Evolutionary conservation across 1,139 yeast species (phyloP), one percentile per base, ranked within the genome.

Genomic region (Saccharomyces pastorianus): DNA sequence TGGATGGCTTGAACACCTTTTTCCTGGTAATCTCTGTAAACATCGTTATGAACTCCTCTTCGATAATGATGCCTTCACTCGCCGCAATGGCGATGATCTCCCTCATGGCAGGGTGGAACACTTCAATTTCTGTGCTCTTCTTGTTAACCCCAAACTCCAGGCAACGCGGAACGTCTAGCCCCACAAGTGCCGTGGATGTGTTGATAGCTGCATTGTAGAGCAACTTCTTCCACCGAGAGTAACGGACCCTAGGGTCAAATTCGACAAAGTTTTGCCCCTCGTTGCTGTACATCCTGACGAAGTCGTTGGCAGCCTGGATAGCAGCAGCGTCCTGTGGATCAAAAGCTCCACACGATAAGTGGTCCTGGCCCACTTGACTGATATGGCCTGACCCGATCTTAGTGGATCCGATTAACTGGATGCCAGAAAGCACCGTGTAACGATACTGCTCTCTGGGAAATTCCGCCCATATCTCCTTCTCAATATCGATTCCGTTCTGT

Each of bases 401-500:
- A 9, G 75, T 68, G 14, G 76, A 71, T 0, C 73, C 75, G 52
- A 82, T 78, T 55, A 78, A 66, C 6, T 81, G 76, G 13, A 82
- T 82, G 6, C 84, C 85, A 56, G 82, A 76, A 13, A 82, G 61
- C 8, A 80, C 65, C 8, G 74, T 53, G 25, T 64, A 54, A 29
- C 64, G 56, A 41, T 56, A 60, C 11, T 53, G 61, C 50, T 71
- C 71, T 1, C 67, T 60, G 29, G 83, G 81, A 58, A 72, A 80
- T 47, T 65, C 64, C 20, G 48, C 27, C 41, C 75, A 63, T 66
- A 81, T 70, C 7, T 82, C 82, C 32, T 68, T 68, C 58, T 81
- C 86, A 51, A 82, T 78, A 48, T 76, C 83, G 52, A 82, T 73
- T 20, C 86, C 87, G 63, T 82, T 82, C 64, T 82, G 86, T 53